Percentiles rank a stretch among this genome's conserved stretches.
These are phyloP conservation scores for Alternaria conjuncta DNA, from an alignment of 2,329 filamentous ascomycete species.

Conservation along the genomic window DNA sequence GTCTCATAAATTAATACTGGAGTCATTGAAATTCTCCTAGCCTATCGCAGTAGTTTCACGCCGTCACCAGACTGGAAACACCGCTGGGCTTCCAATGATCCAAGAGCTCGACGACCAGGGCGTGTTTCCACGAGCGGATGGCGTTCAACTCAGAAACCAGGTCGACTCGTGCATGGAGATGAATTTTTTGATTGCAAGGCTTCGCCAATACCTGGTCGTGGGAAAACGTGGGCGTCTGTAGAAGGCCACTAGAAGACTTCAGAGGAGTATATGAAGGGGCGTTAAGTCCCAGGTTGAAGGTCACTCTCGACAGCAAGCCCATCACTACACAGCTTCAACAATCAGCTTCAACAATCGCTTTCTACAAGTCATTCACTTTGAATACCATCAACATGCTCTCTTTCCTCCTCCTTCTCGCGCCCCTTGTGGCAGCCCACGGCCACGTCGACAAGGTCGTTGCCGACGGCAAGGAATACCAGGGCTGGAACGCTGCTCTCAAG, in stretches of 20 bases:
- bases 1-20: slow-evolving; percentile 11
- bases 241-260: slow-evolving; percentile 3
- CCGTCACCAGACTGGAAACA: slow-evolving; percentile 15
- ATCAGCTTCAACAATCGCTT: slow-evolving; percentile 5
- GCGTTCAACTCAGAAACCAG: slow-evolving; percentile 7
- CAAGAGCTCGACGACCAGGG: slow-evolving; percentile 2
- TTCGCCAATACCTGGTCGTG: not conserved
- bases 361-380: not conserved
- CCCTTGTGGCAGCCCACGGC: slow-evolving; percentile 40
- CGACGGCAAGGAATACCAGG: slow-evolving; percentile 36
- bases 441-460: slow-evolving; percentile 38
- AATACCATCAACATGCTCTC: slow-evolving; percentile 16
- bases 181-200: slow-evolving; percentile 12
- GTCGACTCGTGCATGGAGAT: slow-evolving; percentile 9
- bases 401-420: slow-evolving; percentile 21
- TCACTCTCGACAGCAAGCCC: slow-evolving; percentile 6
- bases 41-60: slow-evolving; percentile 10
- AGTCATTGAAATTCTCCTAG: not conserved
- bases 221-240: not conserved
- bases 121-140: not conserved
- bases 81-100: not conserved
- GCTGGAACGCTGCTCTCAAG: slow-evolving; percentile 39
- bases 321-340: slow-evolving; percentile 7
- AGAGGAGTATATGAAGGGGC: slow-evolving; percentile 7
- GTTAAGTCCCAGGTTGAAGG: slow-evolving; percentile 9